Evolutionary conservation across 2,329 filamentous ascomycete species (phyloP).

Genomic region (Metarhizium brunneum): DNA sequence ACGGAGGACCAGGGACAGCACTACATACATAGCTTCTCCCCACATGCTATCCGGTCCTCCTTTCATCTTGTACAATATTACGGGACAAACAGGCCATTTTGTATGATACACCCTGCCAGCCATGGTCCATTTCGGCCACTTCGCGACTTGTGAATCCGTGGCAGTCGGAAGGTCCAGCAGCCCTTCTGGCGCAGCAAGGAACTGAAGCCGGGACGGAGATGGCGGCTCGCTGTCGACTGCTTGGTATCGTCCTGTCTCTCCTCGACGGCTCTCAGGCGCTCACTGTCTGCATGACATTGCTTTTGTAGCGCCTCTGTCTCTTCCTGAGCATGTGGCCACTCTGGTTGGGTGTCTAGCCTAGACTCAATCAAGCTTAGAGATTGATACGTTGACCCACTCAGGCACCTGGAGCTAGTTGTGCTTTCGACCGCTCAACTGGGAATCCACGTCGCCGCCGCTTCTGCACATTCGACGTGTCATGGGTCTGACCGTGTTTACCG

Average conservation of each 20-base stretch:
- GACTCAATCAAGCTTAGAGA: constrained; percentile 2
- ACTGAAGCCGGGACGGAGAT: constrained; percentile 2
- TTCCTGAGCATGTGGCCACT: constrained; percentile 5
- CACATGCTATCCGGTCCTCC: not conserved
- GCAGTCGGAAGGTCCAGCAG: not conserved
- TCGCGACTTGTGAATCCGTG: not conserved
- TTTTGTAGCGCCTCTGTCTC: constrained; percentile 5
- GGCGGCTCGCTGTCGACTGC: constrained; percentile 3
- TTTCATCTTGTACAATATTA: not conserved
- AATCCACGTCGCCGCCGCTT: constrained; percentile 11
- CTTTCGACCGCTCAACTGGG: constrained; percentile 11
- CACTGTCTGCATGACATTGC: constrained; percentile 6
- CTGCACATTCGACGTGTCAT: constrained; percentile 8
- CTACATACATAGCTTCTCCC: too few species aligned
- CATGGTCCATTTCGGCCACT: not conserved
- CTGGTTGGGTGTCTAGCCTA: constrained; percentile 3
- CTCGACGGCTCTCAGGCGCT: not conserved
- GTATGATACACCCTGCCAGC: not conserved
- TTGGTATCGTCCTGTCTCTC: constrained; percentile 2
- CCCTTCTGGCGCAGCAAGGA: constrained; percentile 5
- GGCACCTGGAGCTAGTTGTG: constrained; percentile 1
- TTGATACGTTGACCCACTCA: constrained; percentile 7
- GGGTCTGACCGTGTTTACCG: constrained; percentile 5
- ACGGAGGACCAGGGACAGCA: too few species aligned
- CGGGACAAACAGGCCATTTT: not conserved